Evolutionary conservation across 192 early-diverging fungal species (phyloP).

Genomic region (Irineochytrium annulatum): DNA sequence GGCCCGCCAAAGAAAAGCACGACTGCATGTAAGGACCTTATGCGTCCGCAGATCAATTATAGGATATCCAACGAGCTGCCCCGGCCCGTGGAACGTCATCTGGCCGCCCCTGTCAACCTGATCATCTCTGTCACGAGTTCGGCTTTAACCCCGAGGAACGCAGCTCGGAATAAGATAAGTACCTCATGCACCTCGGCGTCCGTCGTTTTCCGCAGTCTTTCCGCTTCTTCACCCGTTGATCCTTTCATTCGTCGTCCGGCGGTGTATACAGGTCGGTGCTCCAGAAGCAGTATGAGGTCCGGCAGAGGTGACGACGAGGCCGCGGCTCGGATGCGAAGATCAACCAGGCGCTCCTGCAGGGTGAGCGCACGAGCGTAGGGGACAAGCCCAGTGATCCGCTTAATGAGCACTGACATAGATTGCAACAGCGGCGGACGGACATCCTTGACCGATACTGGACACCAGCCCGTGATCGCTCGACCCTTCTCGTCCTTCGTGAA

Average conservation of each 20-base stretch:
- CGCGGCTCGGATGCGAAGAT: no score
- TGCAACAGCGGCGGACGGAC: no score
- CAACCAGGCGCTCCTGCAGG: no score
- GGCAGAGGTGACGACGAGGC: no score
- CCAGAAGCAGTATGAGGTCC: conserved; percentile 41
- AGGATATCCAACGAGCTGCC: conserved; percentile 94
- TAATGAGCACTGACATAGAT: no score
- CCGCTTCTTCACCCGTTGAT: conserved; percentile 43
- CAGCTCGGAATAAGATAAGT: not conserved
- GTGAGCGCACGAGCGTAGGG: no score
- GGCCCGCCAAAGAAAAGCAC: not conserved
- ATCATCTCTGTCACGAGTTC: conserved; percentile 18
- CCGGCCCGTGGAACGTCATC: conserved; percentile 95
- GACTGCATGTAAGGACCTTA: conserved; percentile 37
- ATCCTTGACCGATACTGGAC: no score
- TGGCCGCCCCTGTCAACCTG: conserved; percentile 73
- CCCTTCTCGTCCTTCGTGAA: no score
- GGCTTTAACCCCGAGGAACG: conserved; percentile 20
- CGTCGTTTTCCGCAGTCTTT: conserved; percentile 25
- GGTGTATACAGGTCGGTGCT: conserved; percentile 91
- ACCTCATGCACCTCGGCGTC: not conserved
- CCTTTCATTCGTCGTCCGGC: conserved; percentile 79
- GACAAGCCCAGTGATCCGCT: no score
- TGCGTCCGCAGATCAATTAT: conserved; percentile 74
- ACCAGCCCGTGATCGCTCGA: no score